These are phyloP conservation scores for Penicillium riverlandense DNA, from an alignment of 495 filamentous ascomycete species.

Conservation along the genomic window DNA sequence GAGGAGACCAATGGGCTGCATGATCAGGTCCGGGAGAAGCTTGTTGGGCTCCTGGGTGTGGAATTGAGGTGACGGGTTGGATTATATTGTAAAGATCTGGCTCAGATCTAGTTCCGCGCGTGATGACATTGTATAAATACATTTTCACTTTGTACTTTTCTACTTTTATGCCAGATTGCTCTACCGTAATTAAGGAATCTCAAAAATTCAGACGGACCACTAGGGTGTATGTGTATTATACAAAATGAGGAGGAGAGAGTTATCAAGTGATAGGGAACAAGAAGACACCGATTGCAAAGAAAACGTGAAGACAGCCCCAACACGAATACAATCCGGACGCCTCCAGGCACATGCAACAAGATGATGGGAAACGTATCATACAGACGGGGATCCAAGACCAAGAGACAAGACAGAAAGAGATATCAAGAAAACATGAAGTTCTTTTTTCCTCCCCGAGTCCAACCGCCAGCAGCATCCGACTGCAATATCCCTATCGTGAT, in stretches of 20 bases:
- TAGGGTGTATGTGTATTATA: constrained; percentile 21
- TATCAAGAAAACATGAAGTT: constrained; percentile 17
- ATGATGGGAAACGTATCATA: constrained; percentile 27
- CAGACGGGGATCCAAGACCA: constrained; percentile 23
- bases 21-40: constrained; percentile 47
- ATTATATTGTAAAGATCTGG: constrained; percentile 13
- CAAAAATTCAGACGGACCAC: no score
- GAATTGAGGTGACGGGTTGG: constrained; percentile 58
- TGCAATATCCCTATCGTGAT: constrained; percentile 21
- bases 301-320: constrained; percentile 15
- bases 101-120: constrained; percentile 9
- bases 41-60: constrained; percentile 67
- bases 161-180: not conserved
- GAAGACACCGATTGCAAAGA: constrained; percentile 10
- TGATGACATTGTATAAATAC: not conserved
- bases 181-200: not conserved
- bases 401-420: constrained; percentile 9
- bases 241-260: constrained; percentile 35
- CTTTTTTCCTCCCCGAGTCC: constrained; percentile 4
- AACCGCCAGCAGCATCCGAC: constrained; percentile 19
- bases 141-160: no score
- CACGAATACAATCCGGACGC: constrained; percentile 29
- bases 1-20: constrained; percentile 72
- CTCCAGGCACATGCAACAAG: constrained; percentile 28
- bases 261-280: constrained; percentile 1